Base-by-base conservation (phyloP, 306 rosid species). In the Sicyos baderoa region DNA sequence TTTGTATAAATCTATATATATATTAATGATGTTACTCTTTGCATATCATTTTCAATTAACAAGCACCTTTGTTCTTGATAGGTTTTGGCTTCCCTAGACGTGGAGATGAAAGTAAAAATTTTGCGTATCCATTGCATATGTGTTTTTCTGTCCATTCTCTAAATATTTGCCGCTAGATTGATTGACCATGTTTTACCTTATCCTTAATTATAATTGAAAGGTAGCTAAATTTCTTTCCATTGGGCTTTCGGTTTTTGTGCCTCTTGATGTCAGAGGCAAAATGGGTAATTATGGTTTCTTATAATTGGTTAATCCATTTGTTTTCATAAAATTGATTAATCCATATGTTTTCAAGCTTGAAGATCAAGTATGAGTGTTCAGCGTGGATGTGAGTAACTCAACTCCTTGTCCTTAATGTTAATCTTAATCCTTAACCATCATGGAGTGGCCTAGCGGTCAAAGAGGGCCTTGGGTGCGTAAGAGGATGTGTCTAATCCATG, bases 101-200 rank as follows among this genome's bases (percentile, higher is more conserved):
- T 44, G 54, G 64, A 72, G 74, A 87, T 85, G 94, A 79, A 87
- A 79, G 85, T 87, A 66, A 87, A 85, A 76, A 67, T 86, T 58
- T 69, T 80, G 76, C 87, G 87, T 84, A 86, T 84, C 91, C 79
- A 18, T 47, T 27, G 58, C n/a, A 16, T 50, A 50, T n/a, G 16
- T 48, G 5, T 45, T 50, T 50, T 27, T 40, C 77, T 77, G 29
- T 75, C 47, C 35, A 54, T 32, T 64, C 32, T 63, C 70, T 9
- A 11, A 12, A 18, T 44, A 18, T 44, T 7, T 61, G 27, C 14
- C 37, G 49, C 66, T 37, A 9, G 18, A 35, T 35, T n/a, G 23
- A 2, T 23, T 1, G 62, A 21, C 32, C 23, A 6, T 56, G 9
- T 56, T 12, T 7, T 56, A 21, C n/a, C 15, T 7, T 40, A 40